Conservation (phyloP, 305 asterid species). For the Rubia occidens region DNA sequence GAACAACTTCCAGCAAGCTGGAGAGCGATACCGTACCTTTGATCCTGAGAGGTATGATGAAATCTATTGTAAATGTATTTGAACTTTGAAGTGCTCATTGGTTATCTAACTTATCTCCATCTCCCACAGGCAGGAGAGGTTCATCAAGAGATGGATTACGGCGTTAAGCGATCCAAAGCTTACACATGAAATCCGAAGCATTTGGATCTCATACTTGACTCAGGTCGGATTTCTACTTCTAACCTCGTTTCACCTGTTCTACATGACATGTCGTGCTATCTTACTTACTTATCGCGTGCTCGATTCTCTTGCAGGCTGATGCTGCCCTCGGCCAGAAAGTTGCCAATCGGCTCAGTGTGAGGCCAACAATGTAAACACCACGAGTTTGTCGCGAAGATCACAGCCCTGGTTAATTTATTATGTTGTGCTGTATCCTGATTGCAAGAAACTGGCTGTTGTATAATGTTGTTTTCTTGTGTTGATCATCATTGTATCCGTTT, state of each 20-base stretch:
- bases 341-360: background rate
- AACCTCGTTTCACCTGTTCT: background rate
- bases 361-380: background rate
- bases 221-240: slow-evolving; percentile 36
- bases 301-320: background rate
- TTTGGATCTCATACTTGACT: slow-evolving; percentile 80
- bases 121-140: slow-evolving; percentile 68
- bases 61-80: background rate
- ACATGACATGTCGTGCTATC: background rate
- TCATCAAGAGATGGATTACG: slow-evolving; percentile 49
- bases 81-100: background rate
- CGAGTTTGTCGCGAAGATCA: no score
- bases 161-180: slow-evolving; percentile 70
- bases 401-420: background rate
- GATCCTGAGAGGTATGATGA: slow-evolving; percentile 55
- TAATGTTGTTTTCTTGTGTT: background rate
- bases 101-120: background rate
- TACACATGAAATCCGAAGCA: slow-evolving; percentile 69
- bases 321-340: background rate
- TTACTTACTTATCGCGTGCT: background rate
- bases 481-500: slow-evolving; percentile 1
- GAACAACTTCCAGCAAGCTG: slow-evolving; percentile 93
- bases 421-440: background rate
- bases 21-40: slow-evolving; percentile 81
- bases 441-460: background rate